Evolutionary conservation across 768 basidiomycete species (phyloP).

Genomic region (Hericium rajendrae): DNA sequence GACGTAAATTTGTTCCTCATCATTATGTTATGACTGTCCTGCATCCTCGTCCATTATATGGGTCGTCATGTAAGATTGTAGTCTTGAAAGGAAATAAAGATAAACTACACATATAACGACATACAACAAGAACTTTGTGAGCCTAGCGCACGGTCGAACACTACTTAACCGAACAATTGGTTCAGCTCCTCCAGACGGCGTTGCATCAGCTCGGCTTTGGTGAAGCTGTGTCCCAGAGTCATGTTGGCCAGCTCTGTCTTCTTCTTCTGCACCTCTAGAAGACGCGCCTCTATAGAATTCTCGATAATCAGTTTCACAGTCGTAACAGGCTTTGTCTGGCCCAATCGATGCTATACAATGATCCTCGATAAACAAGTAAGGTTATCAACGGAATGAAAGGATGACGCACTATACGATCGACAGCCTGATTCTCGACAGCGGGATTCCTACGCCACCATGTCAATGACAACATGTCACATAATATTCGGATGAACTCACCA

Average conservation of each 20-base stretch:
- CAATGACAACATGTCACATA: neutral
- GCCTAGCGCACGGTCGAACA: neutral
- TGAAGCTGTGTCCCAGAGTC: slow-evolving; percentile 81
- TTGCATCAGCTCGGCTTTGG: slow-evolving; percentile 79
- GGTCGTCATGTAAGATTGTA: neutral
- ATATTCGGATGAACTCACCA: slow-evolving; percentile 42
- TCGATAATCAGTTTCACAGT: slow-evolving; percentile 92
- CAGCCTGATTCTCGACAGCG: slow-evolving; percentile 94
- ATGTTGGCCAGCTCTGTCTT: slow-evolving; percentile 93
- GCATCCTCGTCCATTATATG: neutral
- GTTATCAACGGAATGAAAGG: neutral
- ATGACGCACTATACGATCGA: slow-evolving; percentile 92
- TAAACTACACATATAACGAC: neutral
- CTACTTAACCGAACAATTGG: slow-evolving; percentile 50
- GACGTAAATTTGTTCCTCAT: no score
- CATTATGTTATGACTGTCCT: no score
- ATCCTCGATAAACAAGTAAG: neutral
- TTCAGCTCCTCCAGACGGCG: slow-evolving; percentile 84
- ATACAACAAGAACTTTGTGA: neutral
- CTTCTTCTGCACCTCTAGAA: slow-evolving; percentile 89
- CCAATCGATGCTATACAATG: slow-evolving; percentile 74
- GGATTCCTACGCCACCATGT: slow-evolving; percentile 61
- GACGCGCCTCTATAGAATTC: slow-evolving; percentile 85
- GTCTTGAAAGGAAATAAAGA: neutral
- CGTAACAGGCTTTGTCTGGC: slow-evolving; percentile 86